Evolutionary conservation across 352 stramenopile genomes (phyloP).

Genomic region (Thalassiosira exigua): DNA sequence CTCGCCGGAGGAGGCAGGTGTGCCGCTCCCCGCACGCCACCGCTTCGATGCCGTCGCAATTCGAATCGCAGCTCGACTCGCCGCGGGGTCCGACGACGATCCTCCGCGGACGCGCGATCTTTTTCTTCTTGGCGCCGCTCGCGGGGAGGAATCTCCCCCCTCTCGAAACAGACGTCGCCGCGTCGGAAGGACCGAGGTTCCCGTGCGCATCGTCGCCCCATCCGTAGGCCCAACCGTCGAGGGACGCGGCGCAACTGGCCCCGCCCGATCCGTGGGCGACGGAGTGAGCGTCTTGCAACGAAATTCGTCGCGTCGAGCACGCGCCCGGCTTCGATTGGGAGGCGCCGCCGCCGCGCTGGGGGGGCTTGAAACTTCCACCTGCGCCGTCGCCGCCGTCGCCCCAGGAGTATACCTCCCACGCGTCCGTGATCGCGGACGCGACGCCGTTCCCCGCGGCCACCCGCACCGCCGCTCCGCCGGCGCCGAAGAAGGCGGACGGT

Average conservation of each 20-base stretch:
- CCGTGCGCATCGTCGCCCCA: conserved; percentile 88
- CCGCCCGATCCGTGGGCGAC: background rate
- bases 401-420: conserved; percentile 35
- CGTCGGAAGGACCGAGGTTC: conserved; percentile 88
- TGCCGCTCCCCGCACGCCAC: conserved; percentile 48
- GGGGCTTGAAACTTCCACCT: background rate
- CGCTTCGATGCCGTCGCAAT: background rate
- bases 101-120: conserved; percentile 12
- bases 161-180: background rate
- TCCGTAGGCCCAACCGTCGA: conserved; percentile 92
- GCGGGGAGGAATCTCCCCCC: no score
- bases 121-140: conserved; percentile 12
- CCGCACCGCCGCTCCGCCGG: background rate
- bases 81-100: background rate
- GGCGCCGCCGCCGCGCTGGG: no score
- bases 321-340: no score
- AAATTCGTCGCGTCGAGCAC: background rate
- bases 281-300: background rate
- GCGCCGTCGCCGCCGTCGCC: conserved; percentile 15
- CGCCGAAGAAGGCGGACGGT: background rate
- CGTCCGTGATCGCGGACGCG: conserved; percentile 34
- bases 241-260: conserved; percentile 84
- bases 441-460: conserved; percentile 26
- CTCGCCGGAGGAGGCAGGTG: conserved; percentile 31
- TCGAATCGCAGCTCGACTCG: background rate